A percentile compares a stretch with the other conserved stretches of the same genome.
phyloP scores from a whole-genome alignment of 305 asterid species.

The Fraxinus velutina region DNA sequence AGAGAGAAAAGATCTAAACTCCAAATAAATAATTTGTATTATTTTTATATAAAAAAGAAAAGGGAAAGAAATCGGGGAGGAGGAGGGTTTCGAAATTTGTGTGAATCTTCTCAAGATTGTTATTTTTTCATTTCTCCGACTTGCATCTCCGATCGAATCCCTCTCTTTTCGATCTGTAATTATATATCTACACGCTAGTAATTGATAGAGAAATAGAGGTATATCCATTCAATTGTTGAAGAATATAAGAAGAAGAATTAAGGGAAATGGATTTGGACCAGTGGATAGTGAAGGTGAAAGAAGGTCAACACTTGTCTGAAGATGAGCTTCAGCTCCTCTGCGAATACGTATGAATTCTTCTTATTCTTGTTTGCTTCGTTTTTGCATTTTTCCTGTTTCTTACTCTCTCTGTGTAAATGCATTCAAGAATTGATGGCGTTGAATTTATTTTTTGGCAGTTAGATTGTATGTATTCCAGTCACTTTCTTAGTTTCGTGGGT shows the following conservation, averaged over 20 bases:
- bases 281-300: slow-evolving; percentile 84
- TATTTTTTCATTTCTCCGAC: background rate
- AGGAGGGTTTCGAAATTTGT: slow-evolving; percentile 15
- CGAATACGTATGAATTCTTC: slow-evolving; percentile 64
- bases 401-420: background rate
- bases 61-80: slow-evolving; percentile 5
- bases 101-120: slow-evolving; percentile 19
- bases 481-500: background rate
- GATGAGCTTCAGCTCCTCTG: slow-evolving; percentile 98
- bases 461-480: slow-evolving; percentile 11
- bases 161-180: background rate
- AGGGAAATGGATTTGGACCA: slow-evolving; percentile 83
- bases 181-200: background rate
- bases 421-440: background rate
- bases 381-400: background rate
- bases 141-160: slow-evolving; percentile 8
- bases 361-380: slow-evolving; percentile 1
- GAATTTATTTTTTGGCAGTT: slow-evolving; percentile 19
- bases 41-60: background rate
- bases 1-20: background rate
- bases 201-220: background rate
- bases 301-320: slow-evolving; percentile 92
- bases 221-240: background rate
- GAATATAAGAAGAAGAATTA: background rate
- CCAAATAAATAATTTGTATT: background rate